A percentile compares a stretch with the other conserved stretches of the same genome.
Conservation (phyloP, 2,329 filamentous ascomycete species). For the Penicillium brasilianum region DNA sequence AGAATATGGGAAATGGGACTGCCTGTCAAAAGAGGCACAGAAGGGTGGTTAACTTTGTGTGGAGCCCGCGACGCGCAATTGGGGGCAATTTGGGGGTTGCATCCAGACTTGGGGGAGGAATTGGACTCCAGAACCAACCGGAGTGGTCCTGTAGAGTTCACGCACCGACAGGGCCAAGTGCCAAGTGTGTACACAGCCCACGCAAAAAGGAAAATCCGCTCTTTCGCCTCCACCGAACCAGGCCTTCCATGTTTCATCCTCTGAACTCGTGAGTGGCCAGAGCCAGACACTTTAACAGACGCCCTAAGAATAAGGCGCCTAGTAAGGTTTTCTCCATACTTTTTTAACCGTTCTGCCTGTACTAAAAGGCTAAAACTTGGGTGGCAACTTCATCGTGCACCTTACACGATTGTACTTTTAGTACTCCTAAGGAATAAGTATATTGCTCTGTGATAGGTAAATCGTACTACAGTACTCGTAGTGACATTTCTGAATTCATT, state of each 20-base stretch:
- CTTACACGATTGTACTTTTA: not conserved
- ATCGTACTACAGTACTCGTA: too few species aligned
- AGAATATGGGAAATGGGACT: not conserved
- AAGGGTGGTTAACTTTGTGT: not conserved
- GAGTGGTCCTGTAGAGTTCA: too few species aligned
- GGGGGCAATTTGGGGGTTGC: conserved; percentile 3
- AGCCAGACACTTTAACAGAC: not conserved
- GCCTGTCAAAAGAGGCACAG: not conserved
- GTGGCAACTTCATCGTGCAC: not conserved
- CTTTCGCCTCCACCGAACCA: not conserved
- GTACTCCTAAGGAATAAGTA: not conserved
- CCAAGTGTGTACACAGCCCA: not conserved
- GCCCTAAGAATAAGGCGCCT: not conserved
- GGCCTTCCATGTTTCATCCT: not conserved
- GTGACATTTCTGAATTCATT: too few species aligned
- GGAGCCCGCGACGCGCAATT: conserved; percentile 10
- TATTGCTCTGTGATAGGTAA: too few species aligned
- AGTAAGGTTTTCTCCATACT: too few species aligned
- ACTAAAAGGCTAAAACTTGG: not conserved
- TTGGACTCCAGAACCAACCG: too few species aligned
- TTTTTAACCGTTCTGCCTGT: not conserved
- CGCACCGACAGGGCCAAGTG: too few species aligned
- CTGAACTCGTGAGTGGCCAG: not conserved
- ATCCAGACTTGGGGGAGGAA: not conserved
- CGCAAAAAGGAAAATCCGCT: not conserved